Evolutionary conservation across 345 rosid genomes (phyloP).

Genomic region (Draba incana): DNA sequence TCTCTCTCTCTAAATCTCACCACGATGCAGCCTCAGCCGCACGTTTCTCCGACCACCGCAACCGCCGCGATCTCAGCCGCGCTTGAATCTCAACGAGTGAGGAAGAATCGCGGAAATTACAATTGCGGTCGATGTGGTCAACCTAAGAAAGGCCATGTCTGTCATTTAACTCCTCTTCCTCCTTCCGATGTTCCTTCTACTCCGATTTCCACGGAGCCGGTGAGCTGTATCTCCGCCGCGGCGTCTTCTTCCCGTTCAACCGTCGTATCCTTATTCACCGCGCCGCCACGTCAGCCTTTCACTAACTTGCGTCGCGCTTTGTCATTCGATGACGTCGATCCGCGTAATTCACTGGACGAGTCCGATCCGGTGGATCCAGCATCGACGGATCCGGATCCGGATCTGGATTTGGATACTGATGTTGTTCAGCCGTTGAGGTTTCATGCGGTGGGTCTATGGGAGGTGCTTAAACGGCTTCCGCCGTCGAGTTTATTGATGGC

Average conservation of each 20-base stretch:
- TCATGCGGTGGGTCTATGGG: constrained; percentile 69
- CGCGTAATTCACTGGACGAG: constrained; percentile 53
- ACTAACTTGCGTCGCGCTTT: constrained; percentile 79
- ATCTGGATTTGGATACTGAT: constrained; percentile 43
- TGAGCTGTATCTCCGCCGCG: constrained; percentile 40
- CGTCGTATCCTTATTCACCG: constrained; percentile 33
- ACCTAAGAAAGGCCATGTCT: constrained; percentile 91
- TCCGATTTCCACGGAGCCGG: constrained; percentile 39
- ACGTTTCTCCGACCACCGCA: constrained; percentile 57
- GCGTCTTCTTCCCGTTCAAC: constrained; percentile 50
- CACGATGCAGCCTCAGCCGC: constrained; percentile 55
- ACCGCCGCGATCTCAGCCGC: constrained; percentile 49
- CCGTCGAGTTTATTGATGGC: constrained; percentile 75
- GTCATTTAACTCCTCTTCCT: constrained; percentile 42
- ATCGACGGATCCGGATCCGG: constrained; percentile 50
- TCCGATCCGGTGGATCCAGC: constrained; percentile 42
- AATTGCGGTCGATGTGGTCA: constrained; percentile 97
- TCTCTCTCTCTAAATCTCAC: background rate
- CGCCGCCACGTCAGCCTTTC: constrained; percentile 56
- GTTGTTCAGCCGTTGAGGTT: constrained; percentile 52
- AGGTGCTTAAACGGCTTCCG: constrained; percentile 75
- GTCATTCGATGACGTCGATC: constrained; percentile 75
- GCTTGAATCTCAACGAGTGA: constrained; percentile 51
- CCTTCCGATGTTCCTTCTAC: constrained; percentile 31
- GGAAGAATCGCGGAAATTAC: constrained; percentile 84